These are phyloP conservation scores for Neopestalotiopsis rosae DNA, from an alignment of 2,329 filamentous ascomycete species.

Conservation along the genomic window DNA sequence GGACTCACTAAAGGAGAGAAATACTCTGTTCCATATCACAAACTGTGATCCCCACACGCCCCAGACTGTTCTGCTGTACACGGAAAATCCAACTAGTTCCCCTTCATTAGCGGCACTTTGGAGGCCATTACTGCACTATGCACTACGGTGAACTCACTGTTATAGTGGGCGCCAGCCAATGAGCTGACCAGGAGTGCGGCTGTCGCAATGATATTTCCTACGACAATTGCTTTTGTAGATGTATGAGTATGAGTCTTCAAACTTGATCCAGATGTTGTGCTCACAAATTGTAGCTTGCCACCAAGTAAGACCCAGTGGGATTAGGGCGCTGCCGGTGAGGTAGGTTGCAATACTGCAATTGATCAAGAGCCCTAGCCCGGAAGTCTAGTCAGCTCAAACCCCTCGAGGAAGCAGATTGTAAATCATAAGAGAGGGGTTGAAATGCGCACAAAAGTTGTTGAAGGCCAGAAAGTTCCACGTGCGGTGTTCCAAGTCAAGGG, in stretches of 20 bases:
- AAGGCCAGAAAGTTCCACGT: slow-evolving; percentile 8
- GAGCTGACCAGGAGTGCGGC: slow-evolving; percentile 35
- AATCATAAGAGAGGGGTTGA: no score
- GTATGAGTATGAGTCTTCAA: no score
- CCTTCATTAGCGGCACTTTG: not conserved
- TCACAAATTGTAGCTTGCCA: slow-evolving; percentile 36
- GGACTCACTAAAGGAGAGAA: slow-evolving; percentile 23
- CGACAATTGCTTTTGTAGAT: slow-evolving; percentile 28
- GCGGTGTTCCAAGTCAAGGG: slow-evolving; percentile 5
- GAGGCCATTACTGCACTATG: not conserved
- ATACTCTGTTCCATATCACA: slow-evolving; percentile 27
- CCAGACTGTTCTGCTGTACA: slow-evolving; percentile 3
- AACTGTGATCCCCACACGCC: slow-evolving; percentile 28
- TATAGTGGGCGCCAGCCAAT: slow-evolving; percentile 26
- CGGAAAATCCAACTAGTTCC: not conserved
- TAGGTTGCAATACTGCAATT: slow-evolving; percentile 33
- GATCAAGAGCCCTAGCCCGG: slow-evolving; percentile 25
- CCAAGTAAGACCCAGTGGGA: slow-evolving; percentile 38
- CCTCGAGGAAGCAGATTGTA: not conserved
- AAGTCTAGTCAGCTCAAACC: not conserved
- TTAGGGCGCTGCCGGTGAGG: slow-evolving; percentile 32
- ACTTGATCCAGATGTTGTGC: not conserved
- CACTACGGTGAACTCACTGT: not conserved
- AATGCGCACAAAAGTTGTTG: slow-evolving; percentile 8
- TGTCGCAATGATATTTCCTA: slow-evolving; percentile 32